Conservation (phyloP, 352 stramenopile species). For the Phytopythium mirpurense region DNA sequence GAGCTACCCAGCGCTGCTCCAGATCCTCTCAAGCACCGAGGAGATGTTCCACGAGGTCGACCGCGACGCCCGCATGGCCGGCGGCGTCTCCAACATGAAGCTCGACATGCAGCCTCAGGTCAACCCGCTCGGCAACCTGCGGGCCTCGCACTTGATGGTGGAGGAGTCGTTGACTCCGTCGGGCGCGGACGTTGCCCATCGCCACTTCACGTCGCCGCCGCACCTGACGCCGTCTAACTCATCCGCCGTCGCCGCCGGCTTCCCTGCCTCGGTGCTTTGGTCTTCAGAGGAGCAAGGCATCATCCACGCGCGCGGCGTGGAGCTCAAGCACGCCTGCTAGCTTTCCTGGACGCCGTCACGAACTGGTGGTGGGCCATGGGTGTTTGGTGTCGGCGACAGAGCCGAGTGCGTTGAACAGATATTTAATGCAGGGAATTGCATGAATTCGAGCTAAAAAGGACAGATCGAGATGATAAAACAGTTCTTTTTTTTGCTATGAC, state of each 20-base stretch:
- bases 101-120: slow-evolving; percentile 33
- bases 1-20: slow-evolving; percentile 68
- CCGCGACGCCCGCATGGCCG: slow-evolving; percentile 42
- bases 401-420: not conserved
- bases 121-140: slow-evolving; percentile 8
- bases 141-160: slow-evolving; percentile 6
- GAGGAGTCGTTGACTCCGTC: slow-evolving; percentile 28
- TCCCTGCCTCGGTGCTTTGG: slow-evolving; percentile 49
- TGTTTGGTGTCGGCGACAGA: slow-evolving; percentile 1
- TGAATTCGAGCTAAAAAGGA: no score
- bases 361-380: not conserved
- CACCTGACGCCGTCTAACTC: slow-evolving; percentile 41
- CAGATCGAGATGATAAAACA: no score
- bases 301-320: slow-evolving; percentile 3
- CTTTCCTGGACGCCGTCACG: not conserved
- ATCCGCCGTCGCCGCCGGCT: slow-evolving; percentile 23
- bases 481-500: no score
- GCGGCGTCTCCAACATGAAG: slow-evolving; percentile 48
- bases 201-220: slow-evolving; percentile 32
- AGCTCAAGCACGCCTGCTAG: slow-evolving; percentile 9
- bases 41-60: slow-evolving; percentile 79
- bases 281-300: slow-evolving; percentile 26
- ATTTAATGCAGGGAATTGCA: slow-evolving; percentile 2
- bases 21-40: slow-evolving; percentile 71
- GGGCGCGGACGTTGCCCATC: slow-evolving; percentile 3